A percentile compares a stretch with the other conserved stretches of the same genome.
Evolutionary conservation across 1,284 basidiomycete genomes (phyloP).

Genomic region (Grifola frondosa): DNA sequence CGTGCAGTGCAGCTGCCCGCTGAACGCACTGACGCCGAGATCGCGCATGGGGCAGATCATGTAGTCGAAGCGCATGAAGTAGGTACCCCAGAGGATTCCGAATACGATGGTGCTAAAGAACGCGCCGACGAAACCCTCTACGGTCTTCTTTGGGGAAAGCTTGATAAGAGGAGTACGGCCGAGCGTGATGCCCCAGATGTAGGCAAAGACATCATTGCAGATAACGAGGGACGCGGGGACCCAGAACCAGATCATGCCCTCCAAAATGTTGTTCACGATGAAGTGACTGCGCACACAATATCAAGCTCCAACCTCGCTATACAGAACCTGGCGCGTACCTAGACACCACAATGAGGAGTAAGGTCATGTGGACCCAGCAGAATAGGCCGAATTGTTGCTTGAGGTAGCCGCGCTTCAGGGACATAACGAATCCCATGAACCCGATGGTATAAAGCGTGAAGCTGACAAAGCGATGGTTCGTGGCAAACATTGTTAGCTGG

Average conservation of each 20-base stretch:
- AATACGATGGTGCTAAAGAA: constrained; percentile 94
- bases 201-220: constrained; percentile 98
- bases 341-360: constrained; percentile 93
- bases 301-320: neutral
- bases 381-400: constrained; percentile 98
- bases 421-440: constrained; percentile 97
- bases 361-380: constrained; percentile 99
- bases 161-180: constrained; percentile 96
- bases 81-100: constrained; percentile 86
- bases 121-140: constrained; percentile 98
- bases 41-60: constrained; percentile 98
- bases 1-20: constrained; percentile 66
- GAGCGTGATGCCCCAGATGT: constrained; percentile 93
- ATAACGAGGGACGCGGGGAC: constrained; percentile 96
- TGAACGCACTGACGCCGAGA: constrained; percentile 90
- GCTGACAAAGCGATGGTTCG: constrained; percentile 97
- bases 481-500: constrained; percentile 90
- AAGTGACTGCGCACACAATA: constrained; percentile 77
- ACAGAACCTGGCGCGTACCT: constrained; percentile 52
- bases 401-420: constrained; percentile 88
- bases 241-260: constrained; percentile 99
- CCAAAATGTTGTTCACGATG: constrained; percentile 98
- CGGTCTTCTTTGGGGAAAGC: constrained; percentile 98
- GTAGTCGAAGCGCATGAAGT: constrained; percentile 95
- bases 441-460: constrained; percentile 97